phyloP scores from a whole-genome alignment of 768 basidiomycete species.

The Serendipita sp. region DNA sequence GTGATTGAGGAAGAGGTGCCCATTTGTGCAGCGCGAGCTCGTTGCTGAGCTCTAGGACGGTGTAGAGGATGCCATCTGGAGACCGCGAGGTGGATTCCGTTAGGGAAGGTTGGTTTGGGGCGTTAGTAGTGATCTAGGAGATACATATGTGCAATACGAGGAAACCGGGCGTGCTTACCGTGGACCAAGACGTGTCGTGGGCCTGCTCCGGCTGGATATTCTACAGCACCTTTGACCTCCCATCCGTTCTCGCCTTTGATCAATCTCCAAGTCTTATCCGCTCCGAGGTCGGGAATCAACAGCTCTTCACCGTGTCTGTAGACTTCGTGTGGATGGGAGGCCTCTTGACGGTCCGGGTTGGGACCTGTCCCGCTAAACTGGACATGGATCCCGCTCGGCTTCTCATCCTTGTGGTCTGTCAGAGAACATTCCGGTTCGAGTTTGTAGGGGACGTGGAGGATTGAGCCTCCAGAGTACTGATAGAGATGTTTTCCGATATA shows the following conservation, averaged over 20 bases:
- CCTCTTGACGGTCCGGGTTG: conserved; percentile 46
- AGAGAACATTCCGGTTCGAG: conserved; percentile 9
- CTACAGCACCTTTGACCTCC: conserved; percentile 32
- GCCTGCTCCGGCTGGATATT: conserved; percentile 40
- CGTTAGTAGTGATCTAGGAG: no score
- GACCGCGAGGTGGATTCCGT: neutral
- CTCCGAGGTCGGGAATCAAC: conserved; percentile 60
- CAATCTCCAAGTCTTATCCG: conserved; percentile 48
- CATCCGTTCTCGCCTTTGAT: conserved; percentile 33
- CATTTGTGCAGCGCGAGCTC: conserved; percentile 39
- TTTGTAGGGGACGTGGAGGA: conserved; percentile 10
- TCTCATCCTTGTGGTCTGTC: neutral
- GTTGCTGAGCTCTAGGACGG: conserved; percentile 49
- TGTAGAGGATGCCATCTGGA: conserved; percentile 46
- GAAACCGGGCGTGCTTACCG: conserved; percentile 25
- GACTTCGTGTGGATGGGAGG: conserved; percentile 66
- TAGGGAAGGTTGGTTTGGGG: neutral
- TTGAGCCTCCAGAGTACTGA: neutral
- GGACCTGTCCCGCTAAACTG: conserved; percentile 44
- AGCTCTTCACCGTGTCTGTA: conserved; percentile 38
- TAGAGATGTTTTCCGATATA: no score
- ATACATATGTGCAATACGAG: neutral
- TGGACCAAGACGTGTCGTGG: conserved; percentile 54
- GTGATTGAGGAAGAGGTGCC: conserved; percentile 24
- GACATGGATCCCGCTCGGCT: conserved; percentile 13